Evolutionary conservation across 305 asterid species (phyloP).

Genomic region (Solanum hybrid): DNA sequence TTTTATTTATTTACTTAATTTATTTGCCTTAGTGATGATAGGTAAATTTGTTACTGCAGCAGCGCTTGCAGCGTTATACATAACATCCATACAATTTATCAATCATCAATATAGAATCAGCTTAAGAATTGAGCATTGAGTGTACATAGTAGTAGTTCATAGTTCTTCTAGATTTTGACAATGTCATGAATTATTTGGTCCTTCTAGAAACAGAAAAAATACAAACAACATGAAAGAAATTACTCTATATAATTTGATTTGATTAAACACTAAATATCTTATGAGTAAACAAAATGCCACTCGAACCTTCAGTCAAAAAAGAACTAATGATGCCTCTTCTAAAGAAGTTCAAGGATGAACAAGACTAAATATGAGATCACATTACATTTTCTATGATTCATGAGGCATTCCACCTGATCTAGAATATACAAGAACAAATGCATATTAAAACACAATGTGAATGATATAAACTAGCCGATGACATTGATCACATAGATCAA

Average conservation of each 20-base stretch:
- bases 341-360: neutral
- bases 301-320: neutral
- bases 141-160: neutral
- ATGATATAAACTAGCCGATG: neutral
- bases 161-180: neutral
- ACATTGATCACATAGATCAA: neutral
- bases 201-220: neutral
- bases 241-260: neutral
- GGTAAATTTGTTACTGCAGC: neutral
- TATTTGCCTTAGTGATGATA: neutral
- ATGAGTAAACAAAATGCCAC: neutral
- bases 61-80: neutral
- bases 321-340: neutral
- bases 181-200: neutral
- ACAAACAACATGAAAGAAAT: neutral
- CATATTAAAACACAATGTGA: neutral
- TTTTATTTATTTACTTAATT: neutral
- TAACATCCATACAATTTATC: neutral
- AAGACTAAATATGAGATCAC: constrained; percentile 14
- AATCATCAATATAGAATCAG: neutral
- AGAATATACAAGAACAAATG: neutral
- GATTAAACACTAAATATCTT: neutral
- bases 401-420: neutral
- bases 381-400: constrained; percentile 2
- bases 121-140: neutral